These are phyloP conservation scores for Glycine latifolia DNA, from an alignment of 306 rosid species.

Conservation along the genomic window DNA sequence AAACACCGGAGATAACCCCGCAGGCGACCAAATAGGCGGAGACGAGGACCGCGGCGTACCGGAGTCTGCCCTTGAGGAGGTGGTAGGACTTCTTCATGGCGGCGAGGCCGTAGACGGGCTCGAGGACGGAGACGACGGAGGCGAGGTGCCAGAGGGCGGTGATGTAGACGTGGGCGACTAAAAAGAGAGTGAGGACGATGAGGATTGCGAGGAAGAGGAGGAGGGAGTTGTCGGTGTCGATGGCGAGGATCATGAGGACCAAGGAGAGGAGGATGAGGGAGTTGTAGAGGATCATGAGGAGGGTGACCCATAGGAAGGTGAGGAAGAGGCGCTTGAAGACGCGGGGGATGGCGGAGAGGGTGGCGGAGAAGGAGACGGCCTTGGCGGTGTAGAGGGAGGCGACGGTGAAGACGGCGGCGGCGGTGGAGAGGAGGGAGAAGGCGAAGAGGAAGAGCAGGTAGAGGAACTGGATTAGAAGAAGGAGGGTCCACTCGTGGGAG, in stretches of 20 bases:
- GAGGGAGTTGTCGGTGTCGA: conserved; percentile 56
- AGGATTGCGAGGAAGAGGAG: conserved; percentile 51
- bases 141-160: conserved; percentile 95
- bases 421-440: conserved; percentile 95
- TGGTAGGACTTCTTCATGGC: conserved; percentile 94
- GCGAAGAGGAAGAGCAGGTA: conserved; percentile 92
- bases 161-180: conserved; percentile 78
- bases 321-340: conserved; percentile 85
- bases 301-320: conserved; percentile 84
- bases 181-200: conserved; percentile 55
- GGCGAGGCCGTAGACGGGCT: conserved; percentile 72
- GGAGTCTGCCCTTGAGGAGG: conserved; percentile 73
- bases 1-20: conserved; percentile 56
- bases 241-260: conserved; percentile 60
- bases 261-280: conserved; percentile 57
- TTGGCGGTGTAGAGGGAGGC: conserved; percentile 93
- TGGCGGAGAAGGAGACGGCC: conserved; percentile 75
- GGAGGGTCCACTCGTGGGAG: conserved; percentile 78
- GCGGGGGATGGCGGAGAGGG: conserved; percentile 84
- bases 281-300: conserved; percentile 75
- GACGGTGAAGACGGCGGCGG: conserved; percentile 93
- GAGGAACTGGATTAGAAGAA: conserved; percentile 74
- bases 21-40: conserved; percentile 64
- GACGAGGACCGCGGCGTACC: conserved; percentile 64
- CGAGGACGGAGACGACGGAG: conserved; percentile 89